Evolutionary conservation across 2,329 filamentous ascomycete genomes (phyloP).

Genomic region (Colletotrichum simmondsii): DNA sequence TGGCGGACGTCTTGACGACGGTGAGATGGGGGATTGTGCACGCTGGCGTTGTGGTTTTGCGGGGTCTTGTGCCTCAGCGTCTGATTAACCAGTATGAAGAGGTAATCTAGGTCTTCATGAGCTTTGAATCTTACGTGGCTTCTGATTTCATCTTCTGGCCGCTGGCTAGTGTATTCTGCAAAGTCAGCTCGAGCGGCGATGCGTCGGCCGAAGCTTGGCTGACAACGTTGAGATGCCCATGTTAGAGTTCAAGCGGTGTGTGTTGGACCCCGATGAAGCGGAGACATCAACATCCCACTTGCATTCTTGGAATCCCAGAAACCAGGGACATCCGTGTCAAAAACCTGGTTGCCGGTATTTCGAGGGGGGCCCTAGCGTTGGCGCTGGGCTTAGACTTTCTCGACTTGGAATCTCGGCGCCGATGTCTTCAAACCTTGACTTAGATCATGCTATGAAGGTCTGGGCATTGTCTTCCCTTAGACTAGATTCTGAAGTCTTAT

Average conservation of each 20-base stretch:
- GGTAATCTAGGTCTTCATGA: not conserved
- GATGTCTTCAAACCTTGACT: not conserved
- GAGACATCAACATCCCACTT: not conserved
- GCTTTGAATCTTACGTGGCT: not conserved
- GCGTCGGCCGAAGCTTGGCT: not conserved
- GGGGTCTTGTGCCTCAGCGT: constrained; percentile 44
- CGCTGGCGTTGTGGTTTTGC: constrained; percentile 68
- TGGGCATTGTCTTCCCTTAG: not conserved
- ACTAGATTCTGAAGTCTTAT: not conserved
- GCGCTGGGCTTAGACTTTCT: not conserved
- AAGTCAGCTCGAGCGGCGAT: not conserved
- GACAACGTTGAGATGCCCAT: not conserved
- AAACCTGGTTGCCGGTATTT: not conserved
- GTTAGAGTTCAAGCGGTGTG: not conserved
- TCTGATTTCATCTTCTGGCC: not conserved
- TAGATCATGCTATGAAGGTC: not conserved
- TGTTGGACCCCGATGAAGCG: not conserved
- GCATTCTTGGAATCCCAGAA: not conserved
- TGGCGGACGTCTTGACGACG: constrained; percentile 65
- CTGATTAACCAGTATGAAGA: constrained; percentile 43
- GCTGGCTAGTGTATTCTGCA: not conserved
- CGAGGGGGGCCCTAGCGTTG: not conserved
- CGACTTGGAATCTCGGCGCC: constrained; percentile 11
- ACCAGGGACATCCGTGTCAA: not conserved
- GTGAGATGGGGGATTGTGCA: constrained; percentile 72